A percentile compares a stretch with the other conserved stretches of the same genome.
These are phyloP conservation scores for Mucor saturninus DNA, from an alignment of 371 early-diverging fungal genomes.

Conservation along the genomic window DNA sequence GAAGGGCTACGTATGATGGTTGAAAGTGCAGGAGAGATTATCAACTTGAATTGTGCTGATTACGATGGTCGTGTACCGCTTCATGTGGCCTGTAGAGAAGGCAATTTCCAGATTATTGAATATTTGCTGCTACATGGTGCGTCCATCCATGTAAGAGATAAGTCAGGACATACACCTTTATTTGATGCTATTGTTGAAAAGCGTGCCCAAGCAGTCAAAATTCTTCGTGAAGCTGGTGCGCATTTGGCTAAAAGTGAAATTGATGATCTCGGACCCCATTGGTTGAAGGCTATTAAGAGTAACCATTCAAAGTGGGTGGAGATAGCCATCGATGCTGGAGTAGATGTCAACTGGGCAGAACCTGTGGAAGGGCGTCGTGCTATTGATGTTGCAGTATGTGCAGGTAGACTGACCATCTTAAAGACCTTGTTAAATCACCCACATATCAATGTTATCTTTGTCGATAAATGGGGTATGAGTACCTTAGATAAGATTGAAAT, in stretches of 20 bases:
- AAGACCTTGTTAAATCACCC: constrained; percentile 37
- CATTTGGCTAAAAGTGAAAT: constrained; percentile 86
- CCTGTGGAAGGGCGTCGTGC: constrained; percentile 46
- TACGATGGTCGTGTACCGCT: constrained; percentile 87
- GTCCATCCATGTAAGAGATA: constrained; percentile 91
- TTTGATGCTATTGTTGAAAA: constrained; percentile 78
- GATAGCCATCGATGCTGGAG: constrained; percentile 44
- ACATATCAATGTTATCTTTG: constrained; percentile 18
- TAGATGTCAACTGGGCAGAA: constrained; percentile 52
- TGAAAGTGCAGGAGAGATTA: constrained; percentile 59
- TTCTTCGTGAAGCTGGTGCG: constrained; percentile 86
- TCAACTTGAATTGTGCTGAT: constrained; percentile 80
- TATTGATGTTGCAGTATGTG: constrained; percentile 44
- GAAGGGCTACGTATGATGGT: constrained; percentile 73
- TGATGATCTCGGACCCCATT: constrained; percentile 59
- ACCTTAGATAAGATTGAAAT: constrained; percentile 34
- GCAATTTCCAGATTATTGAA: constrained; percentile 71
- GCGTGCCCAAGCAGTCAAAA: constrained; percentile 61
- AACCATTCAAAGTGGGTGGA: constrained; percentile 43
- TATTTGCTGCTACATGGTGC: constrained; percentile 87
- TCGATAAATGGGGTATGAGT: constrained; percentile 46
- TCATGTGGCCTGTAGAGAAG: constrained; percentile 87
- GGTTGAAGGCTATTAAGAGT: constrained; percentile 49
- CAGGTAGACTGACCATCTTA: constrained; percentile 41
- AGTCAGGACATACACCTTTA: constrained; percentile 87